A percentile compares a stretch with the other conserved stretches of the same genome.
phyloP scores from a whole-genome alignment of 208 protist genomes.

The Leishmania guyanensis region DNA sequence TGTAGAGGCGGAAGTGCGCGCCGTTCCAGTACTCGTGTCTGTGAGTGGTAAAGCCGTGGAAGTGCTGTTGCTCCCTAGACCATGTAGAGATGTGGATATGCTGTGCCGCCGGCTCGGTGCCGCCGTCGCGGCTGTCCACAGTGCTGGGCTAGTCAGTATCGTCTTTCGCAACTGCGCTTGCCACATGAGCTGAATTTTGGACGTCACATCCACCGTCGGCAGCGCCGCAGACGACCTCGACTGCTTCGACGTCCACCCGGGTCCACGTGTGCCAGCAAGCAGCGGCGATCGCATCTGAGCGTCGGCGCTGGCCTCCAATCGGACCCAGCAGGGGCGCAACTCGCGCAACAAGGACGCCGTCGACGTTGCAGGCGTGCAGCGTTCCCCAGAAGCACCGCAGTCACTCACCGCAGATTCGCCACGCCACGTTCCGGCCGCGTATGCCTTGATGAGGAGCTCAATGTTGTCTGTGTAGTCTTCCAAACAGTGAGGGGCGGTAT shows the following conservation, averaged over 20 bases:
- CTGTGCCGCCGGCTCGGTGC: not conserved
- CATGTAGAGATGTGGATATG: not conserved
- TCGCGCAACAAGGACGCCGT: not conserved
- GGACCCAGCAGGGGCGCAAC: conserved; percentile 22
- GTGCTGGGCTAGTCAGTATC: too few species aligned
- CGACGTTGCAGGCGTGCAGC: not conserved
- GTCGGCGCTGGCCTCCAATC: conserved; percentile 1
- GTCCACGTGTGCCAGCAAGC: too few species aligned
- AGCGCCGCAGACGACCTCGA: conserved; percentile 5
- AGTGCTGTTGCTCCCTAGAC: not conserved
- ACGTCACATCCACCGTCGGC: conserved; percentile 20
- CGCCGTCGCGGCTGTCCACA: not conserved
- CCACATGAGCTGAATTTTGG: conserved; percentile 17
- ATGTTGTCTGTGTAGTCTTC: conserved; percentile 51
- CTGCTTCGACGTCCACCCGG: not conserved
- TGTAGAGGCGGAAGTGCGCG: not conserved
- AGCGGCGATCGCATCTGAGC: not conserved
- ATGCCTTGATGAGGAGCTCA: conserved; percentile 38
- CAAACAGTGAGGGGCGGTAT: conserved; percentile 47
- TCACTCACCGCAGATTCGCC: conserved; percentile 6
- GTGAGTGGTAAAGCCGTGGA: conserved; percentile 8
- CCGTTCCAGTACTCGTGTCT: not conserved
- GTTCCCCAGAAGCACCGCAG: not conserved
- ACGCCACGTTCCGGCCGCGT: conserved; percentile 14
- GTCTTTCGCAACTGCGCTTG: conserved; percentile 1